Conservation (phyloP, 1,284 basidiomycete genomes). For the Puccinia hordei region DNA sequence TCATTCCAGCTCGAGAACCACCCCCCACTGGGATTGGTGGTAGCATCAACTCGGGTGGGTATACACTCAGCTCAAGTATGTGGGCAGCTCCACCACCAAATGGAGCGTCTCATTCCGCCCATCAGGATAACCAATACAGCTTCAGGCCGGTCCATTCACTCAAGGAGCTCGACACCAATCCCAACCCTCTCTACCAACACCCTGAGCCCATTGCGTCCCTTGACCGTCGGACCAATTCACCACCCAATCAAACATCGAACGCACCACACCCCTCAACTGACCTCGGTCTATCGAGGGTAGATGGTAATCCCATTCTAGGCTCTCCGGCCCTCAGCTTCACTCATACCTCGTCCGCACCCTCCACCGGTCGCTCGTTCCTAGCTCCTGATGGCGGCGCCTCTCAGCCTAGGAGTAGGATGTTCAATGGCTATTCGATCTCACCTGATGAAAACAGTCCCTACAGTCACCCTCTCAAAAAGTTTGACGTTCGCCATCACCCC, state of each 20-base stretch:
- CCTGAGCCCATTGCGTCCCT: neutral
- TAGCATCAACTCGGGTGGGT: slow-evolving; percentile 31
- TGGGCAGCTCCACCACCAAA: slow-evolving; percentile 39
- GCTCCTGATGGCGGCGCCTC: slow-evolving; percentile 25
- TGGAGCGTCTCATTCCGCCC: slow-evolving; percentile 1
- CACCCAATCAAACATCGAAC: slow-evolving; percentile 18
- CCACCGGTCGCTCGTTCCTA: slow-evolving; percentile 43
- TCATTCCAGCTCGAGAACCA: neutral
- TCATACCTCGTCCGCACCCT: slow-evolving; percentile 45
- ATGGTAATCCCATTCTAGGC: slow-evolving; percentile 15
- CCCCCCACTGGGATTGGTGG: slow-evolving; percentile 1
- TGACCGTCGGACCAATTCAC: slow-evolving; percentile 4
- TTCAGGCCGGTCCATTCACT: neutral
- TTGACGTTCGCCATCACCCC: slow-evolving; percentile 1
- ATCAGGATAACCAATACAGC: neutral
- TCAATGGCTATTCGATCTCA: slow-evolving; percentile 29
- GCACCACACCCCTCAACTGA: neutral
- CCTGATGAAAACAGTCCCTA: slow-evolving; percentile 30
- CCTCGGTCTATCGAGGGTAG: neutral
- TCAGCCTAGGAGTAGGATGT: slow-evolving; percentile 7
- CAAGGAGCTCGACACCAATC: neutral
- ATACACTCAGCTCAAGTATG: slow-evolving; percentile 50
- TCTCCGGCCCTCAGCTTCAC: slow-evolving; percentile 49
- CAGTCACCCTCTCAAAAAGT: slow-evolving; percentile 23
- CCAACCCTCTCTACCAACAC: neutral